Evolutionary conservation across 192 early-diverging fungal genomes (phyloP).

Genomic region (Geosiphon pyriformis): DNA sequence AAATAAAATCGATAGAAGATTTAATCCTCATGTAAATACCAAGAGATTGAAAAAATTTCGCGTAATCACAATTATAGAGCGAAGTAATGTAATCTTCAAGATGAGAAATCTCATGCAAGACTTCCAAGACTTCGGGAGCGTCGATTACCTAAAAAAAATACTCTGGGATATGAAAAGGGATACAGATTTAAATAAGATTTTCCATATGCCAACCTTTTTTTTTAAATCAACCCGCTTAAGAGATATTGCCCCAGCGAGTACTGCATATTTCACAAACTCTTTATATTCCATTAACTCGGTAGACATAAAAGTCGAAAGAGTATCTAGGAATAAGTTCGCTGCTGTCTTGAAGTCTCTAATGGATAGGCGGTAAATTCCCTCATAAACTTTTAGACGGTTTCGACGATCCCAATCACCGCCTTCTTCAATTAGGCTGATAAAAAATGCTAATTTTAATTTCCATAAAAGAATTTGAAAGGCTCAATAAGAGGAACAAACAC

Average conservation of each 20-base stretch:
- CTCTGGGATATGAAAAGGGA: too few species aligned
- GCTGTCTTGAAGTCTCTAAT: constrained; percentile 95
- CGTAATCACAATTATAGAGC: constrained; percentile 88
- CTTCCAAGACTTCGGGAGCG: constrained; percentile 95
- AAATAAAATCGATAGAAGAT: too few species aligned
- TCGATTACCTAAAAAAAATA: constrained; percentile 67
- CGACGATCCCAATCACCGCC: constrained; percentile 99
- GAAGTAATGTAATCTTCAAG: constrained; percentile 79
- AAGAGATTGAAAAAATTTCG: constrained; percentile 86
- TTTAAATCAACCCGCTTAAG: constrained; percentile 93
- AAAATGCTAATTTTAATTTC: constrained; percentile 2
- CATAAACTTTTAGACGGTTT: constrained; percentile 95
- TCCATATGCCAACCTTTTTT: constrained; percentile 79
- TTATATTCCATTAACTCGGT: constrained; percentile 97
- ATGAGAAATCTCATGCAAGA: constrained; percentile 83
- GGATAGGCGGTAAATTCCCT: constrained; percentile 89
- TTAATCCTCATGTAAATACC: constrained; percentile 44
- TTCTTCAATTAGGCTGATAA: constrained; percentile 84
- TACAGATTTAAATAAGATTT: too few species aligned
- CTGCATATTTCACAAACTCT: constrained; percentile 94
- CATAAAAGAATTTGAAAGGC: constrained; percentile 1
- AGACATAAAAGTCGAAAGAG: constrained; percentile 91
- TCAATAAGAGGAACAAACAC: constrained; percentile 32
- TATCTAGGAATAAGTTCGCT: constrained; percentile 85
- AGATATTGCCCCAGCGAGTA: constrained; percentile 80